Conservation (phyloP, 495 filamentous ascomycete genomes). For the Aspergillus homomorphus region DNA sequence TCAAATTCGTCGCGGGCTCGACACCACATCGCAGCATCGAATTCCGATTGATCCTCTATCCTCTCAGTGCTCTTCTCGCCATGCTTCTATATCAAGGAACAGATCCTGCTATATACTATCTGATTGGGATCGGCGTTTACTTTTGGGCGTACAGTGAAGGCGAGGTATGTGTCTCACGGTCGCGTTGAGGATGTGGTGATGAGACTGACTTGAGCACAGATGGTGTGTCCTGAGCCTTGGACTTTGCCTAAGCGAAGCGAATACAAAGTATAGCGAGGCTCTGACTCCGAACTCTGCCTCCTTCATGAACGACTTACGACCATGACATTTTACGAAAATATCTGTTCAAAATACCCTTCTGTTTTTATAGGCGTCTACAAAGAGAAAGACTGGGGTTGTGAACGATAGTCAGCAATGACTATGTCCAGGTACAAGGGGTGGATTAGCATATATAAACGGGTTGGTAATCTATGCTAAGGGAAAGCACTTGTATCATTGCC, state of each 20-base stretch:
- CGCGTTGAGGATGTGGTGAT: not conserved
- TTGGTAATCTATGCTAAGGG: not conserved
- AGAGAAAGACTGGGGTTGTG: not conserved
- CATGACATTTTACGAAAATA: not conserved
- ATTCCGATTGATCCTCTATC: constrained; percentile 76
- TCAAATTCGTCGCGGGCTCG: constrained; percentile 61
- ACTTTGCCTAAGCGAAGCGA: constrained; percentile 41
- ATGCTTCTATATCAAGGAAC: constrained; percentile 87
- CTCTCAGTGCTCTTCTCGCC: constrained; percentile 70
- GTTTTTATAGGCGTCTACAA: not conserved
- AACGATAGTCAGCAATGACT: not conserved
- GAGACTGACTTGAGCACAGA: constrained; percentile 20
- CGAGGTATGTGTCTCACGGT: constrained; percentile 61
- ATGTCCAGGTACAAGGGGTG: not conserved
- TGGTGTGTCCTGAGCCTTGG: constrained; percentile 60
- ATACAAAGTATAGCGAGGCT: constrained; percentile 29
- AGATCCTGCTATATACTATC: constrained; percentile 88
- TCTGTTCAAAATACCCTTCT: not conserved
- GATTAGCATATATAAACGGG: not conserved
- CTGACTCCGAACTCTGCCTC: not conserved
- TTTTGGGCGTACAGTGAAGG: constrained; percentile 98
- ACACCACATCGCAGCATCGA: constrained; percentile 83
- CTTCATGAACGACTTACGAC: not conserved
- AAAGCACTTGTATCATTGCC: not conserved
- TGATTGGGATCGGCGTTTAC: constrained; percentile 82